phyloP scores from a whole-genome alignment of 1,284 basidiomycete genomes.

The Cryptococcus deneoformans region DNA sequence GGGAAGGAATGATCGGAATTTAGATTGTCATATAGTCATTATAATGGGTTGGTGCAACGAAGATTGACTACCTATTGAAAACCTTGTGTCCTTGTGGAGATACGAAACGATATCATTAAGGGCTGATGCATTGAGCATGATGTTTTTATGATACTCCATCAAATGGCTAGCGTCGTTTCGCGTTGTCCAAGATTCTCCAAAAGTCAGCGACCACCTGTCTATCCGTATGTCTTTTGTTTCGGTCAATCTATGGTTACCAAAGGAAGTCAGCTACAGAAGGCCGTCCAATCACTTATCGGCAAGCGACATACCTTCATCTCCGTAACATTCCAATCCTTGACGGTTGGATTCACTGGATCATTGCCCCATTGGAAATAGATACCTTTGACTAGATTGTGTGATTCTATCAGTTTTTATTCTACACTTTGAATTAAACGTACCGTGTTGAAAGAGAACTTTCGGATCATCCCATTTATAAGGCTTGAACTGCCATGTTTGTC shows the following conservation, averaged over 20 bases:
- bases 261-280: slow-evolving; percentile 2
- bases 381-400: slow-evolving; percentile 68
- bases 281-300: not conserved
- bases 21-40: no score
- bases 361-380: slow-evolving; percentile 91
- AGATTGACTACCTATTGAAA: no score
- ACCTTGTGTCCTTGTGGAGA: no score
- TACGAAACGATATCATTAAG: no score
- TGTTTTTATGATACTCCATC: not conserved
- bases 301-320: slow-evolving; percentile 69
- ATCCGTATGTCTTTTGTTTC: slow-evolving; percentile 87
- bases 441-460: slow-evolving; percentile 84
- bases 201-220: slow-evolving; percentile 92
- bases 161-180: slow-evolving; percentile 15
- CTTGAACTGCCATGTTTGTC: slow-evolving; percentile 96
- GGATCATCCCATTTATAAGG: slow-evolving; percentile 96
- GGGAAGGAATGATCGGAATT: no score
- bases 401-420: slow-evolving; percentile 1
- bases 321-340: slow-evolving; percentile 95
- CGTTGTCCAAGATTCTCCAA: slow-evolving; percentile 78
- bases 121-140: not conserved
- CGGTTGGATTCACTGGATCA: slow-evolving; percentile 79
- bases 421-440: slow-evolving; percentile 53
- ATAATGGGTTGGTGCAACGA: no score
- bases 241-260: slow-evolving; percentile 67